These are phyloP conservation scores for Sporothrix brunneoviolacea DNA, from an alignment of 2,329 filamentous ascomycete genomes.

Conservation along the genomic window DNA sequence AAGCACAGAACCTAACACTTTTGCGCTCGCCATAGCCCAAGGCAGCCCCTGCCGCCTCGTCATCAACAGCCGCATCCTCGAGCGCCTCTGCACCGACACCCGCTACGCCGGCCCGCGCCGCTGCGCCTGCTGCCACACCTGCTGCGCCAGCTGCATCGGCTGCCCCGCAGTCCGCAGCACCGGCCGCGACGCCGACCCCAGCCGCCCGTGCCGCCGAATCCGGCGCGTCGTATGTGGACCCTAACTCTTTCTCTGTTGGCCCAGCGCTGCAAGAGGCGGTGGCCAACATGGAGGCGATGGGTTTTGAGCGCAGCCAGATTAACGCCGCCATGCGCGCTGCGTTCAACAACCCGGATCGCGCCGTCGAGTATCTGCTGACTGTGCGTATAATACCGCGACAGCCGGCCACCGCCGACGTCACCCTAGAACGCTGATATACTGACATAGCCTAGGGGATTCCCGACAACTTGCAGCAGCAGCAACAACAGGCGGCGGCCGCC, in stretches of 20 bases:
- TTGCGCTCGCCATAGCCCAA: conserved; percentile 56
- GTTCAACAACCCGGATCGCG: conserved; percentile 93
- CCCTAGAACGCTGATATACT: not conserved
- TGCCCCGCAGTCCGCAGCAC: conserved; percentile 30
- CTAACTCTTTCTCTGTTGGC: conserved; percentile 81
- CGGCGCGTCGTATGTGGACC: conserved; percentile 52
- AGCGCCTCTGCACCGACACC: conserved; percentile 34
- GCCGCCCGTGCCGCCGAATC: conserved; percentile 31
- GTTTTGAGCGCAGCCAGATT: conserved; percentile 81
- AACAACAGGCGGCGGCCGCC: conserved; percentile 22
- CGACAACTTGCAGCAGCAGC: conserved; percentile 61
- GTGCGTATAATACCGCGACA: conserved; percentile 43
- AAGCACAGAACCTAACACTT: conserved; percentile 15
- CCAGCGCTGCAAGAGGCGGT: conserved; percentile 75
- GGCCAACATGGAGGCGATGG: conserved; percentile 94
- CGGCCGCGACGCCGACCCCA: conserved; percentile 43
- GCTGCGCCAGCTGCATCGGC: conserved; percentile 43
- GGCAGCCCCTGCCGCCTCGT: conserved; percentile 43
- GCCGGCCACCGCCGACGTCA: not conserved
- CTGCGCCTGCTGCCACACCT: conserved; percentile 43
- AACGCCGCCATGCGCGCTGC: conserved; percentile 93
- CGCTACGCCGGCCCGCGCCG: conserved; percentile 50
- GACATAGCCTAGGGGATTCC: conserved; percentile 67
- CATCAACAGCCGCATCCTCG: conserved; percentile 48
- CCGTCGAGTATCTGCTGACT: conserved; percentile 89